Conservation (phyloP, 306 rosid species). For the Mucuna pruriens region DNA sequence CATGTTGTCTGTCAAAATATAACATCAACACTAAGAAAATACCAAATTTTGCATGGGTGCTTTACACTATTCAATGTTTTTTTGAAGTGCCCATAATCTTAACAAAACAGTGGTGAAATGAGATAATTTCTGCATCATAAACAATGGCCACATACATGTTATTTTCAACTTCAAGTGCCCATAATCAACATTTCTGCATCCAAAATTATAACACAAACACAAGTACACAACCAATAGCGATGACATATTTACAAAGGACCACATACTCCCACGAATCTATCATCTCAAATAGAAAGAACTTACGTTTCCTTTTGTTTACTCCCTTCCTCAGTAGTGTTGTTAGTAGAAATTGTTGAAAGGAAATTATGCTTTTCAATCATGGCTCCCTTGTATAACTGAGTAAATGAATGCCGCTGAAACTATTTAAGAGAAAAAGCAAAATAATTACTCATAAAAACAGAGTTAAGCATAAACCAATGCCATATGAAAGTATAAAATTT, state of each 20-base stretch:
- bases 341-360: constrained; percentile 42
- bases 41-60: not conserved
- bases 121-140: constrained; percentile 16
- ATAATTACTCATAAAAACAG: not conserved
- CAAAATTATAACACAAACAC: constrained; percentile 18
- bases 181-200: constrained; percentile 8
- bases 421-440: not conserved
- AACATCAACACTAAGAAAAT: not conserved
- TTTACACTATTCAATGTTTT: not conserved
- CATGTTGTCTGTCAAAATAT: constrained; percentile 12
- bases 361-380: constrained; percentile 34
- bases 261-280: constrained; percentile 1
- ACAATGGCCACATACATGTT: no score
- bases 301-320: constrained; percentile 45
- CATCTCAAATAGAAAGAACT: constrained; percentile 41
- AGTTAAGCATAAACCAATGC: constrained; percentile 11
- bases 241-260: not conserved
- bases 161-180: no score
- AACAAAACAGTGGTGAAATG: not conserved
- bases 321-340: constrained; percentile 42
- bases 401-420: constrained; percentile 32
- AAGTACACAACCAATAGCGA: constrained; percentile 3
- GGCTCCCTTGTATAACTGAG: constrained; percentile 39
- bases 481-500: not conserved
- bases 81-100: not conserved